Base-by-base conservation (phyloP, 2,329 filamentous ascomycete species). In the Colletotrichum simmondsii region DNA sequence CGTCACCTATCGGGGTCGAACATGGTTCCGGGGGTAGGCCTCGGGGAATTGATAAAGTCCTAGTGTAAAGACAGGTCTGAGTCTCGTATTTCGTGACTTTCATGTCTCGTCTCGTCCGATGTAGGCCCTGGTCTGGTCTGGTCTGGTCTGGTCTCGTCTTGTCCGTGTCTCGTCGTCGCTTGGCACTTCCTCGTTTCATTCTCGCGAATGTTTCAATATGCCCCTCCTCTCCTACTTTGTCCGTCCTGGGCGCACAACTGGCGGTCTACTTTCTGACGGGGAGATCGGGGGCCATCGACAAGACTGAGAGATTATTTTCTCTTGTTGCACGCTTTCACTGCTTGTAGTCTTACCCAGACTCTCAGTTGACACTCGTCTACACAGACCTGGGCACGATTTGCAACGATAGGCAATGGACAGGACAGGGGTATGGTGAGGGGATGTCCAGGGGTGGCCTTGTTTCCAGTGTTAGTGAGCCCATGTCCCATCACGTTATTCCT, bases 171-270 rank as follows among this genome's bases (percentile, higher is more conserved):
- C 49, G 56, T 62, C 64, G 46, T 60, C 14, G 57, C 56, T 68
- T 57, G 49, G 63, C 46, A 68, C 37, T 62, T 71, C 46, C 63
- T 57, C 57, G 64, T 71, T 71, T 71, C 68, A 68, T 22, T 22
- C 46, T 52, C 68, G 10, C 35, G 19, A 24, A 54, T 68, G 68
- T 71, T 68, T 71, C 63, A 68, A 57, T 32, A 28, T 57, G 26
- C 26, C 56, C 63, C 49, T 28, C 56, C 19, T 35, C 24, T 24
- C 19, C 42, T 60, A 32, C 24, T 26, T 35, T 70, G 26, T 58
- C 42, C 61, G 53, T 35, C 52, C 16, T 53, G n/a, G 46, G 37
- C 46, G 58, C 7, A n/a, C 42, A 49, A 49, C 42, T 49, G 19
- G 37, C 19, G 19, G 37, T 42, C 37, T n/a, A n/a, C 19, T 19